Conservation (phyloP, 495 filamentous ascomycete genomes). For the Tetracladium setigerum region DNA sequence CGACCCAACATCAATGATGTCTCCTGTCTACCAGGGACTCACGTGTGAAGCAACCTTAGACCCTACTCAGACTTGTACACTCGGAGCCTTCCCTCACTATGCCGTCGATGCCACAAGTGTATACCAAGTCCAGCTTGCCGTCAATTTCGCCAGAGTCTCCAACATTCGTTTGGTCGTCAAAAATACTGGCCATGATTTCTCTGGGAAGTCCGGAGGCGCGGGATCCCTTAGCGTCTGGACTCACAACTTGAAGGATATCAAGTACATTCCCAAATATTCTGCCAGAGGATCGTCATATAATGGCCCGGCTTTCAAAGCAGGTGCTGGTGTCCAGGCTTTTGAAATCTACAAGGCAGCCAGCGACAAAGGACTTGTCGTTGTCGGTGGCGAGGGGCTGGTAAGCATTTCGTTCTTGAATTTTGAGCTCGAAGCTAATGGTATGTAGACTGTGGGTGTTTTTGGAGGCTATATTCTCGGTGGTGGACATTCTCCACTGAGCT, state of each 20-base stretch:
- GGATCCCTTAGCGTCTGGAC: slow-evolving; percentile 17
- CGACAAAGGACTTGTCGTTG: slow-evolving; percentile 37
- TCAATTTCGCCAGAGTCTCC: slow-evolving; percentile 37
- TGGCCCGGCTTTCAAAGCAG: slow-evolving; percentile 32
- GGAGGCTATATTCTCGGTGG: slow-evolving; percentile 57
- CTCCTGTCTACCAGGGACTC: slow-evolving; percentile 3
- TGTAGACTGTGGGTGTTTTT: slow-evolving; percentile 11
- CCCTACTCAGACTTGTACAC: slow-evolving; percentile 1
- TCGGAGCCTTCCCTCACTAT: slow-evolving; percentile 37
- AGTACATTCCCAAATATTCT: slow-evolving; percentile 9
- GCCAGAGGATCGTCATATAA: slow-evolving; percentile 32
- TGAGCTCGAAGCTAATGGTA: too few relatives aligned
- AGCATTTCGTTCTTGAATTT: too few relatives aligned
- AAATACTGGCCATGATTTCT: slow-evolving; percentile 55
- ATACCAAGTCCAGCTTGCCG: slow-evolving; percentile 29
- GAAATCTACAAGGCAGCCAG: slow-evolving; percentile 42
- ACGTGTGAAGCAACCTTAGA: slow-evolving; percentile 3
- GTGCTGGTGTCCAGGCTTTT: slow-evolving; percentile 49
- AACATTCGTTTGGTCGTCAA: slow-evolving; percentile 56
- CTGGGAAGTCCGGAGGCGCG: slow-evolving; percentile 29
- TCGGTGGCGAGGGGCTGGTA: slow-evolving; percentile 40
- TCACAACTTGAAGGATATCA: slow-evolving; percentile 13
- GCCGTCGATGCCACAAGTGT: slow-evolving; percentile 36
- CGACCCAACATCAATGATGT: slow-evolving; percentile 11
- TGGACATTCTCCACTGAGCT: slow-evolving; percentile 47